Conservation (phyloP, 2,329 filamentous ascomycete genomes). For the Pseudocercospora fuligena region DNA sequence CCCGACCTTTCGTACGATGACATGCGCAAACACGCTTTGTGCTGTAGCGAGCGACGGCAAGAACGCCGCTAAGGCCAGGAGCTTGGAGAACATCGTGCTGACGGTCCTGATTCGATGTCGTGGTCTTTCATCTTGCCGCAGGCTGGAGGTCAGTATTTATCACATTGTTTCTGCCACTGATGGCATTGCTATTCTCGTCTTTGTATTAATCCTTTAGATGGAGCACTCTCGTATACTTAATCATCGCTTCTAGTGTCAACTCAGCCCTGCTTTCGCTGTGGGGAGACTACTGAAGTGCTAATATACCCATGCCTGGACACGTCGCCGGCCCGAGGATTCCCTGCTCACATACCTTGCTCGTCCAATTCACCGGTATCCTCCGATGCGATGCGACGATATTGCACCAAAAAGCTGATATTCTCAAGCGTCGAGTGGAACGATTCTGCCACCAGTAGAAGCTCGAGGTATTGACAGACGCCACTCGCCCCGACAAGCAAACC, state of each 20-base stretch:
- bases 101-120: not conserved
- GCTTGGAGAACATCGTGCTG: not conserved
- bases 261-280: not conserved
- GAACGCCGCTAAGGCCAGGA: constrained; percentile 6
- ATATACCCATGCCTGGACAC: not conserved
- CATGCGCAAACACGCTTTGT: constrained; percentile 27
- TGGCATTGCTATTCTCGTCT: not conserved
- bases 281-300: not conserved
- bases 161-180: not conserved
- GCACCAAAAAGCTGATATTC: too few relatives aligned
- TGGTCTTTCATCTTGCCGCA: not conserved
- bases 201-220: not conserved
- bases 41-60: constrained; percentile 16
- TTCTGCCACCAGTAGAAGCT: too few relatives aligned
- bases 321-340: not conserved
- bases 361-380: not conserved
- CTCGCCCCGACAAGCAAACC: too few relatives aligned
- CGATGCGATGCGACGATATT: not conserved
- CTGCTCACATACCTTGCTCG: not conserved
- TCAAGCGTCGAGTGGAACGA: too few relatives aligned
- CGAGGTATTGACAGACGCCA: too few relatives aligned
- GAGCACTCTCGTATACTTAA: not conserved
- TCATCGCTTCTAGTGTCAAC: not conserved
- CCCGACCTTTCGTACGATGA: constrained; percentile 9
- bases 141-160: not conserved